Conservation (phyloP, 441 rosid genomes). For the Populus hybrid region DNA sequence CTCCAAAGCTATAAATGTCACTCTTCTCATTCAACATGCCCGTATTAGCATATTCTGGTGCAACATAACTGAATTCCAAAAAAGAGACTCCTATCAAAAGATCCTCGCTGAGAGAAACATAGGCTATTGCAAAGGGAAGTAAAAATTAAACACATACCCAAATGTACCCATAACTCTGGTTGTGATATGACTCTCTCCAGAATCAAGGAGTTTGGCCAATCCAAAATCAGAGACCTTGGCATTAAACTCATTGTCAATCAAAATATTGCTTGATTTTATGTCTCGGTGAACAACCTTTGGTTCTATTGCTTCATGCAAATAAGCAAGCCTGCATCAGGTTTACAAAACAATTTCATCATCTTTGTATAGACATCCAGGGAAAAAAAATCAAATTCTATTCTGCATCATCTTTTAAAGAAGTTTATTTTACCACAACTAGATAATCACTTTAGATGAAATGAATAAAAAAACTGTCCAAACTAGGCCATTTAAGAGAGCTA, state of each 20-base stretch:
- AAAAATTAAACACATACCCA: conserved; percentile 44
- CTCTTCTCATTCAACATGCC: conserved; percentile 95
- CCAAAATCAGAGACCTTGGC: conserved; percentile 95
- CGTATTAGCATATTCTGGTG: conserved; percentile 96
- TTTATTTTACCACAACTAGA: background rate
- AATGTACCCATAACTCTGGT: conserved; percentile 99
- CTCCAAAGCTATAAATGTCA: conserved; percentile 95
- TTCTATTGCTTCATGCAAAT: conserved; percentile 91
- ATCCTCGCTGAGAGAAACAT: background rate
- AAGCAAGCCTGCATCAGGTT: conserved; percentile 62
- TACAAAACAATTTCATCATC: background rate
- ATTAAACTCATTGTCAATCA: conserved; percentile 80
- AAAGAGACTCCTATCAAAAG: background rate
- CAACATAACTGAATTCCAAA: conserved; percentile 69
- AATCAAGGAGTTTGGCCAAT: conserved; percentile 82
- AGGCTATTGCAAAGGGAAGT: background rate
- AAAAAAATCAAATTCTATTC: background rate
- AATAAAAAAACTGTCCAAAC: background rate
- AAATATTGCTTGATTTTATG: conserved; percentile 91
- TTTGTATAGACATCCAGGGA: background rate
- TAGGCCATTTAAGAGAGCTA: background rate
- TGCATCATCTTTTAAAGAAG: background rate
- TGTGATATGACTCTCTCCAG: conserved; percentile 91
- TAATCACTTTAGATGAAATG: background rate
- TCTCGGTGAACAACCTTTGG: conserved; percentile 96